Base-by-base conservation (phyloP, 257 asterid genomes). In the Cinchona pubescens region DNA sequence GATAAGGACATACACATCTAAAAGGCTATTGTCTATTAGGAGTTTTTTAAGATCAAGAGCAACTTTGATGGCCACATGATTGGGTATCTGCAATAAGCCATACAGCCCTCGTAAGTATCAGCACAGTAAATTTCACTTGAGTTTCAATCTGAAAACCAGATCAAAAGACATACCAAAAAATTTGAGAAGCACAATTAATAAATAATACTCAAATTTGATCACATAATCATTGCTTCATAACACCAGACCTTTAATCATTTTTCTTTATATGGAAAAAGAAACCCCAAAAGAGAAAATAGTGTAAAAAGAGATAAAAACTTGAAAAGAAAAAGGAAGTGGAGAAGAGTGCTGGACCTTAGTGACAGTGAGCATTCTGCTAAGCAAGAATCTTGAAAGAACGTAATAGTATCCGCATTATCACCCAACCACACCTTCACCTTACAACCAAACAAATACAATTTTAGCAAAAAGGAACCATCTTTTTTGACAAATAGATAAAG, bases 361-460 rank as follows among this genome's bases (percentile, higher is more conserved):
- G 74, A 93, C 99, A 49, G 98, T 95, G 77, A 95, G 82, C 98
- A 90, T 95, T 87, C 99, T 86, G 90, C 99, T 92, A 40, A 95
- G 97, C 88, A 95, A 81, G 80, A 95, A 92, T 78, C 99, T 87
- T 75, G 99, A 95, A 30, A 95, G 94, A 76, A 95, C 99, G 81
- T 95, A 95, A 73, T 92, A 95, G 85, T 95, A 88, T 95, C 97
- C 72, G 99, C 99, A 85, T 91, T 92, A 79, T 92, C 96, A 78
- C 99, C 98, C 84, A 95, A 81, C 98, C 99, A 95, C 2, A 95
- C 99, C 85, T 95, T 95, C 76, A 95, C 99, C 99, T 92, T 12
- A 38, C 12, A 16, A 27, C 7, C 61, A 23, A 46, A 4, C 13
- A 43, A 16, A 38, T 48, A 37, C 56, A 34, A 40, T 19, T 18